phyloP scores from a whole-genome alignment of 306 rosid species.

The Trifolium pratense region DNA sequence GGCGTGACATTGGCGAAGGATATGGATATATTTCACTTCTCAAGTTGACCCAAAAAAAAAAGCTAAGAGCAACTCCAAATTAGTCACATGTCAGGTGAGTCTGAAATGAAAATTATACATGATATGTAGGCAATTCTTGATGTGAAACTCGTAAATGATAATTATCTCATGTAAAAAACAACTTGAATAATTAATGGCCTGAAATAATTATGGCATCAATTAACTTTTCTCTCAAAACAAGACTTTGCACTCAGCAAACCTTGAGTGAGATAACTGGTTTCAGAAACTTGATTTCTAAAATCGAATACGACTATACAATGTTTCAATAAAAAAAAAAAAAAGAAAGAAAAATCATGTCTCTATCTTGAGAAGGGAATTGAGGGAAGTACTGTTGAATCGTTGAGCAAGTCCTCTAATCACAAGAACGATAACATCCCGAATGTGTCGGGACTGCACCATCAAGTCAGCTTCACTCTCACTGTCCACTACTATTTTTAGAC shows the following conservation, averaged over 20 bases:
- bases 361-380: slow-evolving; percentile 93
- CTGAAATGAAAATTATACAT: no score
- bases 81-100: no score
- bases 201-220: slow-evolving; percentile 26
- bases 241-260: slow-evolving; percentile 11
- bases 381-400: slow-evolving; percentile 94
- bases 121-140: neutral
- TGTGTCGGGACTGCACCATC: slow-evolving; percentile 96
- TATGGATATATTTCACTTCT: no score
- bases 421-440: slow-evolving; percentile 84
- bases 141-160: neutral
- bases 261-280: slow-evolving; percentile 36
- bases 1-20: no score
- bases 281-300: slow-evolving; percentile 30
- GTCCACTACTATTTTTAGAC: slow-evolving; percentile 84
- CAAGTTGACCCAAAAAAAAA: no score
- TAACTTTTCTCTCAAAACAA: slow-evolving; percentile 21
- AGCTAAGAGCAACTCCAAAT: no score
- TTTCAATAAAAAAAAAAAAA: neutral
- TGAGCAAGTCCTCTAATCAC: slow-evolving; percentile 97
- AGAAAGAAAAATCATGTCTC: slow-evolving; percentile 61
- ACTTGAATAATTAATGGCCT: slow-evolving; percentile 20
- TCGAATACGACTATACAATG: slow-evolving; percentile 38
- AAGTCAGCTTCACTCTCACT: slow-evolving; percentile 86
- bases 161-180: neutral